These are phyloP conservation scores for Chlamydomonas applanata DNA, from an alignment of 139 green algal genomes.

Conservation along the genomic window DNA sequence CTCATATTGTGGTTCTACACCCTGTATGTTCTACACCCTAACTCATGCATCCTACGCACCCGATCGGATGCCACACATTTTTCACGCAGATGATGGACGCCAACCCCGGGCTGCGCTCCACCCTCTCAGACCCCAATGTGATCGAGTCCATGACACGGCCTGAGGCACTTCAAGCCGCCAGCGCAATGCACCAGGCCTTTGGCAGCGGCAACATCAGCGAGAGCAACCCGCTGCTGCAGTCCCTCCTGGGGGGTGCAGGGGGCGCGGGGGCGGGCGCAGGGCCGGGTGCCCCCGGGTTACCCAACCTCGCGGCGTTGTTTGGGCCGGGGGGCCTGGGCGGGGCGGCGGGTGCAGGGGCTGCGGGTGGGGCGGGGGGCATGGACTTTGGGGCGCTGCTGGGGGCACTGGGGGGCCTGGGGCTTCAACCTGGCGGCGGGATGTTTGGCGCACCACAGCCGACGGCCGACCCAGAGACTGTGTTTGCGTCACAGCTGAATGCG, in stretches of 20 bases:
- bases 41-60: no score
- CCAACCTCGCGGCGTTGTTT: slow-evolving; percentile 33
- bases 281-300: slow-evolving; percentile 4
- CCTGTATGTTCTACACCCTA: no score
- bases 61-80: not conserved
- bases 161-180: not conserved
- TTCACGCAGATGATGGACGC: slow-evolving; percentile 32
- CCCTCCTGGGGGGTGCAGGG: slow-evolving; percentile 18
- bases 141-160: slow-evolving; percentile 14
- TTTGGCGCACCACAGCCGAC: slow-evolving; percentile 13
- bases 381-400: slow-evolving; percentile 13
- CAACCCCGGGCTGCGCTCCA: slow-evolving; percentile 34
- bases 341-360: slow-evolving; percentile 5
- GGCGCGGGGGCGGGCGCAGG: not conserved
- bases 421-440: not conserved
- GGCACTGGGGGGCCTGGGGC: slow-evolving; percentile 21
- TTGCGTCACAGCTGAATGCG: slow-evolving; percentile 84
- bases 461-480: slow-evolving; percentile 70
- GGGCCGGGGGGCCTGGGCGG: slow-evolving; percentile 23
- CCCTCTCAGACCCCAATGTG: slow-evolving; percentile 10
- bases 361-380: slow-evolving; percentile 28
- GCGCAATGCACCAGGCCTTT: no score
- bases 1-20: no score
- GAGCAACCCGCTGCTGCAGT: slow-evolving; percentile 16
- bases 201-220: not conserved